phyloP scores from a whole-genome alignment of 257 asterid species.

The Solanum pennellii region DNA sequence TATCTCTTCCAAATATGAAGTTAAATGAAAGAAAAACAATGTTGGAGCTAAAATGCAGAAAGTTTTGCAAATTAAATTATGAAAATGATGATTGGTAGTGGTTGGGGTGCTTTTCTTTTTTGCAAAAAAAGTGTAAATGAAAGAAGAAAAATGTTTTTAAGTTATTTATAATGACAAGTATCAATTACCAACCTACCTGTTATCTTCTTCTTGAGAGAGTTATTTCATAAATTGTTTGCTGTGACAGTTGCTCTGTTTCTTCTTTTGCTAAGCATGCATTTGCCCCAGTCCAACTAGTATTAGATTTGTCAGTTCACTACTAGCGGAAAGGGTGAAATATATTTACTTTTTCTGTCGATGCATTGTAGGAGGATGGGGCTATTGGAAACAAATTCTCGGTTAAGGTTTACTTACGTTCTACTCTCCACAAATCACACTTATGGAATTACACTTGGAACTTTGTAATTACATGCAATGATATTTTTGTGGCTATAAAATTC shows the following conservation, averaged over 20 bases:
- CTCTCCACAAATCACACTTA: background rate
- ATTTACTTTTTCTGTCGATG: background rate
- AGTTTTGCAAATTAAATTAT: no score
- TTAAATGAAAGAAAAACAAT: no score
- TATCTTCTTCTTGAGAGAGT: background rate
- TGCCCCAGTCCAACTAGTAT: background rate
- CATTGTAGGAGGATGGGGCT: background rate
- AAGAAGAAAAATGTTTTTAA: no score
- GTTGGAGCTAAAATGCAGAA: no score
- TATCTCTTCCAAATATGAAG: no score
- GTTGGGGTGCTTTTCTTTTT: no score
- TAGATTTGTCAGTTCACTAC: background rate
- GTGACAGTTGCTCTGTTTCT: background rate
- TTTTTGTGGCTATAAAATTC: background rate
- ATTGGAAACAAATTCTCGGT: background rate
- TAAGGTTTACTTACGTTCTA: background rate
- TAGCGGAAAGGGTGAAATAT: background rate
- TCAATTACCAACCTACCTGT: background rate
- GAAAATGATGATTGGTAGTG: no score
- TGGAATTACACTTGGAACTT: background rate
- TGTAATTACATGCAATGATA: background rate
- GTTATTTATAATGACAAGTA: no score
- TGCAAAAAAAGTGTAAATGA: no score
- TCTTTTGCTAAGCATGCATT: background rate
- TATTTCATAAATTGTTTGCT: background rate